These are phyloP conservation scores for Martiniozyma abietophila DNA, from an alignment of 805 yeast genomes.

Conservation along the genomic window DNA sequence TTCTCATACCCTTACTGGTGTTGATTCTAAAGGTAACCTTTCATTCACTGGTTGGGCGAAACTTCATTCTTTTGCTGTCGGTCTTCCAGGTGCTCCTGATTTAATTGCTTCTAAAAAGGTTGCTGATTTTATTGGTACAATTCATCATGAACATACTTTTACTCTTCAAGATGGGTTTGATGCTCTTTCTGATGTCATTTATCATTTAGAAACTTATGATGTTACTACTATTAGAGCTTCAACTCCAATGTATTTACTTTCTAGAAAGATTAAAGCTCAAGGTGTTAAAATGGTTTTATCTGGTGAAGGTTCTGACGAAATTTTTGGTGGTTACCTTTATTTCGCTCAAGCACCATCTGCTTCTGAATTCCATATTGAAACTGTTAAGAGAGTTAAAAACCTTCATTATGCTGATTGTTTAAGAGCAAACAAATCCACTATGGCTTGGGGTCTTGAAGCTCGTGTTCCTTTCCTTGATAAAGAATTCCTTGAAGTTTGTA, in stretches of 20 bases:
- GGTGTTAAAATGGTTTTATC: constrained; percentile 99
- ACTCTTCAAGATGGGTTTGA: constrained; percentile 96
- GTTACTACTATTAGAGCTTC: constrained; percentile 99
- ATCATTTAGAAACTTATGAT: constrained; percentile 94
- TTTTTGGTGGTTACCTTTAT: constrained; percentile 97
- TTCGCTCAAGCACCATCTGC: constrained; percentile 95
- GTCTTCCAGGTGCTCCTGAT: constrained; percentile 97
- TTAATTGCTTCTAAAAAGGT: constrained; percentile 92
- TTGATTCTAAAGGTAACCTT: constrained; percentile 80
- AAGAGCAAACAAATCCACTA: constrained; percentile 98
- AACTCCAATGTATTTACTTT: constrained; percentile 94
- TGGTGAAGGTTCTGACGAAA: constrained; percentile 99
- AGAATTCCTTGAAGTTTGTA: constrained; percentile 80
- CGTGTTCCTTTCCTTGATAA: constrained; percentile 98
- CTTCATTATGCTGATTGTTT: constrained; percentile 94
- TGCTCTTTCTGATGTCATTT: constrained; percentile 87
- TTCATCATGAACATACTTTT: constrained; percentile 97
- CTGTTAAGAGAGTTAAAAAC: constrained; percentile 95
- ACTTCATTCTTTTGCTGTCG: constrained; percentile 94
- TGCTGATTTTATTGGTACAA: constrained; percentile 90
- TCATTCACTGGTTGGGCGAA: constrained; percentile 67
- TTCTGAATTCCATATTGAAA: constrained; percentile 88
- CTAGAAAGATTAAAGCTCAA: constrained; percentile 97
- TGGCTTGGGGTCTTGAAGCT: constrained; percentile 99
- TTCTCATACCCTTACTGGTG: constrained; percentile 70